Percentiles rank a stretch among this genome's conserved stretches.
Evolutionary conservation across 164 flowering plant species (phyloP).

Genomic region (Aristolochia californica): DNA sequence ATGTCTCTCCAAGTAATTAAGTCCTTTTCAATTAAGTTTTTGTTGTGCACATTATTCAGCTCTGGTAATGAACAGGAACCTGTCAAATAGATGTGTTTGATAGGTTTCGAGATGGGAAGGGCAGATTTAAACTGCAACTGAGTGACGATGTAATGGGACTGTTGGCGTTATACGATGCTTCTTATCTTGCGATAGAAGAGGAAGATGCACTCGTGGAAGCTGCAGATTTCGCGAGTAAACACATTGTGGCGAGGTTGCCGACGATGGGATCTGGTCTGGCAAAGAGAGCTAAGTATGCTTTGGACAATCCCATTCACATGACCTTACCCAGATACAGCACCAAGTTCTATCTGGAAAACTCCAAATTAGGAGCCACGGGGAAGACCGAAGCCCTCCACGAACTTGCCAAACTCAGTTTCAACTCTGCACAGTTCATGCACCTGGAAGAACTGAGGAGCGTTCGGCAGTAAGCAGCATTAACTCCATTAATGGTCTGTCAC

Average conservation of each 20-base stretch:
- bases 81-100: background rate
- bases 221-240: slow-evolving; percentile 14
- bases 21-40: no score
- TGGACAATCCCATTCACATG: slow-evolving; percentile 33
- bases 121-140: background rate
- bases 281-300: slow-evolving; percentile 10
- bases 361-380: background rate
- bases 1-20: slow-evolving; percentile 8
- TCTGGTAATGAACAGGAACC: background rate
- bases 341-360: slow-evolving; percentile 11
- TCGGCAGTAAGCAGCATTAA: slow-evolving; percentile 21
- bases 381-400: slow-evolving; percentile 15
- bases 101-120: background rate
- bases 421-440: slow-evolving; percentile 21
- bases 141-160: background rate
- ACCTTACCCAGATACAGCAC: slow-evolving; percentile 27
- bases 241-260: slow-evolving; percentile 12
- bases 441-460: slow-evolving; percentile 28
- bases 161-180: slow-evolving; percentile 20
- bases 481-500: background rate
- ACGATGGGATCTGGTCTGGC: slow-evolving; percentile 12
- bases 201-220: slow-evolving; percentile 46
- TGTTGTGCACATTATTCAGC: no score
- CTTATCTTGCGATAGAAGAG: slow-evolving; percentile 24
- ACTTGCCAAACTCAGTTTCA: slow-evolving; percentile 30